Conservation (phyloP, 805 yeast genomes). For the Babjeviella inositovora region DNA sequence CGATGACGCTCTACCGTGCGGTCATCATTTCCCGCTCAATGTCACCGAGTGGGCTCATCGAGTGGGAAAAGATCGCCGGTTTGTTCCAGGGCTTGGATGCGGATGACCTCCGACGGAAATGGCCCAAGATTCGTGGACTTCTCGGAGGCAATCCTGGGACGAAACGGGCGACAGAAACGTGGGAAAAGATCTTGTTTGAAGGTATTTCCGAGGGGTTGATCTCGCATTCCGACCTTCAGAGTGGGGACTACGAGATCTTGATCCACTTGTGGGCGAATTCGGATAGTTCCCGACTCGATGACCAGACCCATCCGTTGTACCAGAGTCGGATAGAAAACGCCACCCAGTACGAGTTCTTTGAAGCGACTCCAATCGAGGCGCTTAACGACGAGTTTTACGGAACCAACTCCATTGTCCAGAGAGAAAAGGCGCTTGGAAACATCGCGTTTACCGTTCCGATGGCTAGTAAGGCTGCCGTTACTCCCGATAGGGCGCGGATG, state of each 20-base stretch:
- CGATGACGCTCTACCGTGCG: constrained; percentile 40
- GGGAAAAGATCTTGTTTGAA: constrained; percentile 49
- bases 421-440: constrained; percentile 36
- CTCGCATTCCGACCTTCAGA: constrained; percentile 27
- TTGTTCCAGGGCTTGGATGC: constrained; percentile 24
- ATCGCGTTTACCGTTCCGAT: constrained; percentile 23
- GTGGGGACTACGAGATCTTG: constrained; percentile 32
- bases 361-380: constrained; percentile 9
- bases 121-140: constrained; percentile 54
- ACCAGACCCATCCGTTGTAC: constrained; percentile 16
- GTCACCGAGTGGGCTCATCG: constrained; percentile 30
- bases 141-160: constrained; percentile 31
- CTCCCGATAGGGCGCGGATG: constrained; percentile 10
- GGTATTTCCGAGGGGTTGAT: constrained; percentile 43
- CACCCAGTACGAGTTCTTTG: constrained; percentile 23
- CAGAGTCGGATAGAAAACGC: constrained; percentile 27
- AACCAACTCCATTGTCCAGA: constrained; percentile 53
- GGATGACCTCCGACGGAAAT: constrained; percentile 36
- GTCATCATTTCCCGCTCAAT: constrained; percentile 57
- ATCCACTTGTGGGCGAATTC: constrained; percentile 50
- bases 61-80: constrained; percentile 44
- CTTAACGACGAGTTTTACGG: constrained; percentile 24
- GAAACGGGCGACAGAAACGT: constrained; percentile 32
- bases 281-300: constrained; percentile 11
- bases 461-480: constrained; percentile 7